A percentile compares a stretch with the other conserved stretches of the same genome.
phyloP scores from a whole-genome alignment of 192 early-diverging fungal genomes.

The Dispira parvispora region DNA sequence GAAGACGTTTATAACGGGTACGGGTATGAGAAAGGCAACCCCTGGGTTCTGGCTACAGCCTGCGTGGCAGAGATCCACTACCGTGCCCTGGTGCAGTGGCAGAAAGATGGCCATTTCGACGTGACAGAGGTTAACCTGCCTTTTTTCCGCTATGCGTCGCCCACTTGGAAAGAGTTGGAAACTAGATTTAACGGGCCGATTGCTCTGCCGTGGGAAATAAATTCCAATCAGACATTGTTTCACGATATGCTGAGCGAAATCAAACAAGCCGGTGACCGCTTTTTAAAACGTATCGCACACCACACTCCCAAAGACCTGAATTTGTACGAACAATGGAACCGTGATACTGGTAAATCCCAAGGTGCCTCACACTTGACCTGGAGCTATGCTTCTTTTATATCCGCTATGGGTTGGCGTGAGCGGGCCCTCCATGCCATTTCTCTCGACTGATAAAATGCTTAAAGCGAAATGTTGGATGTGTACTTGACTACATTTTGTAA shows the following conservation, averaged over 20 bases:
- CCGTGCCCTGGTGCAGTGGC: constrained; percentile 21
- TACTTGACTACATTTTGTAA: too few relatives aligned
- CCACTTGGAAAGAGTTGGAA: not conserved
- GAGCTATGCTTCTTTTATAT: constrained; percentile 44
- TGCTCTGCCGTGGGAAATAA: constrained; percentile 1
- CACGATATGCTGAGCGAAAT: constrained; percentile 19
- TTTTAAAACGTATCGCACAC: constrained; percentile 31
- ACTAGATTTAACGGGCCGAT: not conserved
- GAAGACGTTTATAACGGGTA: constrained; percentile 64
- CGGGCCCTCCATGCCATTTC: not conserved
- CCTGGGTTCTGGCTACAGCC: constrained; percentile 53
- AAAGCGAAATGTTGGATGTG: too few relatives aligned
- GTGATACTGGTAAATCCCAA: constrained; percentile 29
- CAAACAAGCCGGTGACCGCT: constrained; percentile 32
- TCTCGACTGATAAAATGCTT: too few relatives aligned
- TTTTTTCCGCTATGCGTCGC: constrained; percentile 21
- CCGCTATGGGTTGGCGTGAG: constrained; percentile 16
- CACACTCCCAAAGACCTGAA: constrained; percentile 32
- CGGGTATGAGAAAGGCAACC: constrained; percentile 40
- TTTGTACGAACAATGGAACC: constrained; percentile 48
- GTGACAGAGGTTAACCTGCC: constrained; percentile 21
- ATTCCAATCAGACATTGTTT: constrained; percentile 11
- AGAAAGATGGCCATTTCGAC: constrained; percentile 10
- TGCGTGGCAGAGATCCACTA: constrained; percentile 48
- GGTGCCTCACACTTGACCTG: constrained; percentile 57